Percentiles rank a stretch among this genome's conserved stretches.
Evolutionary conservation across 768 basidiomycete species (phyloP).

Genomic region (Brasilioporus rufonigricans): DNA sequence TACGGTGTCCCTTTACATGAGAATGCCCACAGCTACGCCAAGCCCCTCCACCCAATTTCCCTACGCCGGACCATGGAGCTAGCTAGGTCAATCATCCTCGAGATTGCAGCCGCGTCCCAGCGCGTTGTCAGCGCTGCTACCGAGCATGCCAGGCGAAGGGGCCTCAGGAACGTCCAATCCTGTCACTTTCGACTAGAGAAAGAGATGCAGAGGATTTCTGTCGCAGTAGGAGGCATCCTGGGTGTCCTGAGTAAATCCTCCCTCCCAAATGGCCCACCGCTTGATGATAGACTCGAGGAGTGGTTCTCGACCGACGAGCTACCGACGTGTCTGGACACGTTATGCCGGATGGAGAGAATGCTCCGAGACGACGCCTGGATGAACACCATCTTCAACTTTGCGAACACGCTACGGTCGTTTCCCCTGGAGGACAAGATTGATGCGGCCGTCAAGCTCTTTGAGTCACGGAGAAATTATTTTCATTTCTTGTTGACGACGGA

Average conservation of each 20-base stretch:
- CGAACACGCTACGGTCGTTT: background rate
- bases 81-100: background rate
- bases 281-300: slow-evolving; percentile 9
- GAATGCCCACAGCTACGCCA: no score
- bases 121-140: background rate
- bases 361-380: background rate
- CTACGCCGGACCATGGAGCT: background rate
- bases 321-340: slow-evolving; percentile 1
- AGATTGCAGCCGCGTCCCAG: slow-evolving; percentile 1
- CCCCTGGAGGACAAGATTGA: slow-evolving; percentile 4
- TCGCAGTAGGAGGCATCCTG: background rate
- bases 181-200: slow-evolving; percentile 14
- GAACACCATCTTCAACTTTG: background rate
- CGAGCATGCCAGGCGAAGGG: background rate
- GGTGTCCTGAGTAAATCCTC: background rate
- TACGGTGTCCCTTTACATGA: no score
- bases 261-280: background rate
- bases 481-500: slow-evolving; percentile 9
- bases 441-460: slow-evolving; percentile 5
- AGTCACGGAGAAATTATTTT: slow-evolving; percentile 1
- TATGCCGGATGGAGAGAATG: slow-evolving; percentile 5
- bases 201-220: slow-evolving; percentile 11
- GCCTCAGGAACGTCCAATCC: background rate
- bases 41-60: background rate
- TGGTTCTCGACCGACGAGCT: slow-evolving; percentile 12